A percentile compares a stretch with the other conserved stretches of the same genome.
phyloP scores from a whole-genome alignment of 768 basidiomycete genomes.

The Hypsizygus marmoreus region DNA sequence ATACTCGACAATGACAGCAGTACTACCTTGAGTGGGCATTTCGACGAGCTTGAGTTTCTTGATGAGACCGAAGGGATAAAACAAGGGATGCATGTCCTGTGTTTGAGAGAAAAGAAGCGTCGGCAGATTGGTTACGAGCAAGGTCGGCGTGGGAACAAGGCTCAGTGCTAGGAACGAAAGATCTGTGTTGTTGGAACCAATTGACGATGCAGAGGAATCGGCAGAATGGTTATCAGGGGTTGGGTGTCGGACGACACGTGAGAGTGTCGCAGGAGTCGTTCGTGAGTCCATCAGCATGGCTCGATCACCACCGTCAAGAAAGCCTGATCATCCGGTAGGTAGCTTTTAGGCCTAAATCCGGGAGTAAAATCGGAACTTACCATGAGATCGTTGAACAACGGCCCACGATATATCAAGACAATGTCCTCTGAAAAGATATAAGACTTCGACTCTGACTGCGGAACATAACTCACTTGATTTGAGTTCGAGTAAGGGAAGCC shows the following conservation, averaged over 20 bases:
- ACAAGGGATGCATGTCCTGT: constrained; percentile 70
- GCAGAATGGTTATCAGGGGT: constrained; percentile 26
- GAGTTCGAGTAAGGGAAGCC: constrained; percentile 63
- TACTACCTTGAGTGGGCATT: constrained; percentile 38
- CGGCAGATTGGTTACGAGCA: constrained; percentile 69
- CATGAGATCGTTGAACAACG: constrained; percentile 84
- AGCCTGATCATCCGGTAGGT: constrained; percentile 45
- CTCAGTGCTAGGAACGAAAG: constrained; percentile 33
- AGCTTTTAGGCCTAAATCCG: neutral
- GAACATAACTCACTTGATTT: constrained; percentile 56
- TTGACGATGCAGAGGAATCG: constrained; percentile 35
- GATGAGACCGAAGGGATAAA: constrained; percentile 71
- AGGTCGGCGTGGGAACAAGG: constrained; percentile 44
- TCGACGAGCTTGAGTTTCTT: constrained; percentile 59
- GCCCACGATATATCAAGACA: constrained; percentile 85
- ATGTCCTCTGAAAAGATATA: constrained; percentile 53
- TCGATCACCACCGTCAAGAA: constrained; percentile 82
- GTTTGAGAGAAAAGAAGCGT: constrained; percentile 65
- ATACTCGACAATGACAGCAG: constrained; percentile 69
- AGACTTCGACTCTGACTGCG: neutral
- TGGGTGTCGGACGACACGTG: constrained; percentile 18
- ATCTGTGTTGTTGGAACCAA: constrained; percentile 31
- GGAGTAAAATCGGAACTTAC: constrained; percentile 30
- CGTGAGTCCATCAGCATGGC: constrained; percentile 59
- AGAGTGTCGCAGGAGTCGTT: constrained; percentile 24